These are phyloP conservation scores for Sporothrix pseudoabietina DNA, from an alignment of 2,329 filamentous ascomycete genomes.

Conservation along the genomic window DNA sequence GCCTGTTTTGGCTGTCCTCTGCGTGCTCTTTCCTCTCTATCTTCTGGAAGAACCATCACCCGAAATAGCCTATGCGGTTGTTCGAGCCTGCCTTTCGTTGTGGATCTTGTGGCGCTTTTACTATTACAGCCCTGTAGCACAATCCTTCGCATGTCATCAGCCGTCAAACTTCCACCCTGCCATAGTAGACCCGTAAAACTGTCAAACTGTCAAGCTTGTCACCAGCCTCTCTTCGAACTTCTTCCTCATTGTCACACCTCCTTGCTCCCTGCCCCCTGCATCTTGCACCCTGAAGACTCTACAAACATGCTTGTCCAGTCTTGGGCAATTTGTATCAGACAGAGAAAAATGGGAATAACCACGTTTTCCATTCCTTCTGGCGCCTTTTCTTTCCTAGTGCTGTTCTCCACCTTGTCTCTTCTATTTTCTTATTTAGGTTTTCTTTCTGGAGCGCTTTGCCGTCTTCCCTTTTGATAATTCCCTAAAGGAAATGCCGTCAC, in stretches of 20 bases:
- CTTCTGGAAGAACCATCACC: conserved; percentile 1
- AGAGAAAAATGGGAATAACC: neutral
- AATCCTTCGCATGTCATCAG: too few species aligned
- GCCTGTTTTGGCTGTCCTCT: neutral
- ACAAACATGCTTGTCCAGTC: neutral
- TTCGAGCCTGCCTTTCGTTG: neutral
- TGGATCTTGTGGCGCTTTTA: neutral
- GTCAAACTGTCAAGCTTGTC: neutral
- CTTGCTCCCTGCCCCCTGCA: neutral
- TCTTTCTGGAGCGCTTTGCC: neutral
- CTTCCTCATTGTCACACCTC: too few species aligned
- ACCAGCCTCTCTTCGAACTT: neutral
- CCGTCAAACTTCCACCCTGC: neutral
- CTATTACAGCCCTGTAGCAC: neutral
- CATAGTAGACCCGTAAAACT: neutral
- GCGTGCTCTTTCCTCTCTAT: neutral
- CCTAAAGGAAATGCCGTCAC: neutral
- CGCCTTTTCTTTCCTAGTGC: neutral
- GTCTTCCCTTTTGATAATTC: neutral
- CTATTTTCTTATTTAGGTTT: neutral
- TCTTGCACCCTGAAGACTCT: neutral
- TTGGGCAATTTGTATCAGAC: neutral
- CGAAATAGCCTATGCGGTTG: conserved; percentile 15
- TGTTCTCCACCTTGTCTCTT: neutral
- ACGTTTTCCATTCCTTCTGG: conserved; percentile 10